These are phyloP conservation scores for Boletus barrowsii DNA, from an alignment of 768 basidiomycete genomes.

Conservation along the genomic window DNA sequence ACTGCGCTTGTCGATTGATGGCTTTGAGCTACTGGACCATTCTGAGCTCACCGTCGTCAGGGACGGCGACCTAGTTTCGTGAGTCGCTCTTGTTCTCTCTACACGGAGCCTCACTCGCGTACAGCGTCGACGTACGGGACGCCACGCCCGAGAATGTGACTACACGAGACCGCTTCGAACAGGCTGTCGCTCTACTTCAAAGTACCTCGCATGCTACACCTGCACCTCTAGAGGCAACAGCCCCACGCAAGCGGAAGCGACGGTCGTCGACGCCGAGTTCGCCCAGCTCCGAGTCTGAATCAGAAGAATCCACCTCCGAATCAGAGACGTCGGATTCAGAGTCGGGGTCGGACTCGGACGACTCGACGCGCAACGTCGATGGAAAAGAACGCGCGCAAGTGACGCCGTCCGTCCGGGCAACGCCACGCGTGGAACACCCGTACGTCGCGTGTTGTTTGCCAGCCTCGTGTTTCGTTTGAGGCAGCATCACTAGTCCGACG, in stretches of 20 bases:
- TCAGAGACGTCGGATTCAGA: slow-evolving; percentile 20
- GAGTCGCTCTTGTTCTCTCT: background rate
- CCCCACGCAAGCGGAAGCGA: slow-evolving; percentile 28
- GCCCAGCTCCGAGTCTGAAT: slow-evolving; percentile 21
- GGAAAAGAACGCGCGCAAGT: background rate
- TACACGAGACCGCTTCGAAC: background rate
- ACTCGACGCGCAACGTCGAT: background rate
- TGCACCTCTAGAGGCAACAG: too few species aligned
- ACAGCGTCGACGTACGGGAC: slow-evolving; percentile 18
- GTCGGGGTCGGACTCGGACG: slow-evolving; percentile 16
- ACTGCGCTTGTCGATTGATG: slow-evolving; percentile 26
- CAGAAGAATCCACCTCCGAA: slow-evolving; percentile 8
- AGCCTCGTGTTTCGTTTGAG: background rate
- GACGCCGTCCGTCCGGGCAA: slow-evolving; percentile 3
- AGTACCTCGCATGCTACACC: background rate
- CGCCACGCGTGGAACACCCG: background rate
- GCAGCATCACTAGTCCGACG: background rate
- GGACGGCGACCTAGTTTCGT: slow-evolving; percentile 31
- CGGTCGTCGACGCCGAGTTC: slow-evolving; percentile 8
- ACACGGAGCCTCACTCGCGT: background rate
- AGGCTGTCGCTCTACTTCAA: background rate
- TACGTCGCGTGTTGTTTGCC: slow-evolving; percentile 2
- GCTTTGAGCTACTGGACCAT: slow-evolving; percentile 26
- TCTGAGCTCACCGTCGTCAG: slow-evolving; percentile 25
- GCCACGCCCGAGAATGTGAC: background rate